These are phyloP conservation scores for Acanthochlamys bracteata DNA, from an alignment of 106 monocot species.

Conservation along the genomic window DNA sequence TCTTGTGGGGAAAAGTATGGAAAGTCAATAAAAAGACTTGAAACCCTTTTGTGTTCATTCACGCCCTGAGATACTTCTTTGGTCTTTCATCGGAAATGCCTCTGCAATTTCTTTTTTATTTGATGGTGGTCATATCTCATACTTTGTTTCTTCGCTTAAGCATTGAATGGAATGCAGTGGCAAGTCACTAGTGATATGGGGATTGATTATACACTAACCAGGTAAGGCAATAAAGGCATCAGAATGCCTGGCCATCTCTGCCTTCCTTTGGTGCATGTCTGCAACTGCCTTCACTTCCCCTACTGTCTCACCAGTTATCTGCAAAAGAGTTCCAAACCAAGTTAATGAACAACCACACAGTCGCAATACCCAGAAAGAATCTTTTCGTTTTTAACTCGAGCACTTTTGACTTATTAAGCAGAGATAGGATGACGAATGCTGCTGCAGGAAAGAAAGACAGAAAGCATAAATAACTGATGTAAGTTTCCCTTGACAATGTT, in stretches of 20 bases:
- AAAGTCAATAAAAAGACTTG: no score
- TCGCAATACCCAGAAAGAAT: not conserved
- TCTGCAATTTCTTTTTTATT: no score
- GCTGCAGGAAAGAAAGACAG: not conserved
- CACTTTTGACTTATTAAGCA: not conserved
- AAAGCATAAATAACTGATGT: not conserved
- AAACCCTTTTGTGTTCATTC: no score
- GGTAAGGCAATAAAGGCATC: conserved; percentile 22
- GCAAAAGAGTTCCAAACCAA: conserved; percentile 4
- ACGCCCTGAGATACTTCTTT: no score
- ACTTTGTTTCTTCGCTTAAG: not conserved
- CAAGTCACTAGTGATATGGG: not conserved
- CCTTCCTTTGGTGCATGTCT: conserved; percentile 23
- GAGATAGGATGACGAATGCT: not conserved
- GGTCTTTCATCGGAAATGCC: no score
- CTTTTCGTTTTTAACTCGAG: not conserved
- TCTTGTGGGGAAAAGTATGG: no score
- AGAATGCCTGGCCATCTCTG: conserved; percentile 22
- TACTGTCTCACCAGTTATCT: conserved; percentile 18
- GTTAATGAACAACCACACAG: not conserved
- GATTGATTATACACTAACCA: conserved; percentile 3
- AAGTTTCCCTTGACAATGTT: not conserved
- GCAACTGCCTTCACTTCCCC: conserved; percentile 15
- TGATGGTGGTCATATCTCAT: no score
- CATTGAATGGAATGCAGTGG: not conserved